phyloP scores from a whole-genome alignment of 1,284 basidiomycete species.

The Rhodotorula mucilaginosa region DNA sequence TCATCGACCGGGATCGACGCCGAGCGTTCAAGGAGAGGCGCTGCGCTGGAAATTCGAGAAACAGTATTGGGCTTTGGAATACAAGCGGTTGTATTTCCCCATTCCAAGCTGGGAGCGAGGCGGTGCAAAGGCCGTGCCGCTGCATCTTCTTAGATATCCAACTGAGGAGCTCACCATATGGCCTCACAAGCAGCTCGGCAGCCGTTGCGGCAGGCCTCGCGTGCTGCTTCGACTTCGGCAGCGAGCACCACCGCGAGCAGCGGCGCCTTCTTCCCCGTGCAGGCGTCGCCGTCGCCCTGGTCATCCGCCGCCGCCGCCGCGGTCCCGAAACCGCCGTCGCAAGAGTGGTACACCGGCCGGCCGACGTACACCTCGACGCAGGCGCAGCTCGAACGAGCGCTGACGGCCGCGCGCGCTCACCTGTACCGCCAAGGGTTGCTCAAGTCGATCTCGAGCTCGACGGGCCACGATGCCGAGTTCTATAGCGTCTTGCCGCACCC shows the following conservation, averaged over 20 bases:
- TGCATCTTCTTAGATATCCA: too few species aligned
- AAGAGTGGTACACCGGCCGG: constrained; percentile 41
- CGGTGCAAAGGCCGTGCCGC: too few species aligned
- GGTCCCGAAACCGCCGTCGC: constrained; percentile 26
- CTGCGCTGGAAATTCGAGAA: too few species aligned
- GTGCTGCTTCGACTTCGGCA: not conserved
- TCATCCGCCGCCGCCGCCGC: not conserved
- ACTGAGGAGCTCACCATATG: not conserved
- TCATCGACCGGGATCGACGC: too few species aligned
- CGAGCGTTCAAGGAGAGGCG: too few species aligned
- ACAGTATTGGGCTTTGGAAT: too few species aligned
- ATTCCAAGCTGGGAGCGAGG: too few species aligned
- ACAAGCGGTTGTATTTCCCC: too few species aligned
- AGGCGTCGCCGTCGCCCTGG: constrained; percentile 12
- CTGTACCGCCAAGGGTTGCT: constrained; percentile 35
- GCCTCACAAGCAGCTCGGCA: not conserved
- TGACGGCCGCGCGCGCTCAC: constrained; percentile 35
- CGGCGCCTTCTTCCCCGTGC: constrained; percentile 26
- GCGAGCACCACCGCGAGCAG: not conserved
- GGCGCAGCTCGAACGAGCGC: constrained; percentile 29
- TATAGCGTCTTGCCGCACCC: constrained; percentile 32
- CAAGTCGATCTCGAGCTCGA: constrained; percentile 26
- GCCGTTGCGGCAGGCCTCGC: constrained; percentile 2
- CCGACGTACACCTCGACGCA: constrained; percentile 38
- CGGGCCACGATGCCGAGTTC: constrained; percentile 24